Conservation (phyloP, 305 asterid genomes). For the Fraxinus nigra region DNA sequence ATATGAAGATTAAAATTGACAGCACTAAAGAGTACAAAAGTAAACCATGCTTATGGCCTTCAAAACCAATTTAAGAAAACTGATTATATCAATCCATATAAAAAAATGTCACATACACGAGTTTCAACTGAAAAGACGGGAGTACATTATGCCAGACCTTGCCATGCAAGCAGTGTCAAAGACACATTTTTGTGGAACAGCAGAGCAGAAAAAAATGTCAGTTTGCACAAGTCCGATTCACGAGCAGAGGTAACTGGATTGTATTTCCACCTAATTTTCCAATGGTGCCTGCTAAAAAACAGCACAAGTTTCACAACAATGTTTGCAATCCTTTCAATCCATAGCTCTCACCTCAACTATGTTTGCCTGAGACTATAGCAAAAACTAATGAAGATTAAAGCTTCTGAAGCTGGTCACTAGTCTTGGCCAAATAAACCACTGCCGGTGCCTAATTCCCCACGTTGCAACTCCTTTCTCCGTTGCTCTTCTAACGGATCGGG, state of each 20-base stretch:
- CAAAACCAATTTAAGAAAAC: neutral
- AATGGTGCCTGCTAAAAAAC: neutral
- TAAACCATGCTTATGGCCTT: neutral
- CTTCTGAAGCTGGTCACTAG: neutral
- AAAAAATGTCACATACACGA: neutral
- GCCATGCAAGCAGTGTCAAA: neutral
- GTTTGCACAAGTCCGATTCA: neutral
- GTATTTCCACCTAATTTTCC: neutral
- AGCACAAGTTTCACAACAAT: neutral
- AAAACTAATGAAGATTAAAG: neutral
- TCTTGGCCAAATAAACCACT: slow-evolving; percentile 36
- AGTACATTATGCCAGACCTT: neutral
- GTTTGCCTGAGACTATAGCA: neutral
- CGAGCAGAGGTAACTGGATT: neutral
- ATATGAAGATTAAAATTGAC: neutral
- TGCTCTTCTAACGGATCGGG: slow-evolving; percentile 88
- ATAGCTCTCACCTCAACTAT: neutral
- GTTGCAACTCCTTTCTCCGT: slow-evolving; percentile 69
- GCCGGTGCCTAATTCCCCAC: slow-evolving; percentile 59
- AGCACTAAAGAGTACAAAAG: neutral
- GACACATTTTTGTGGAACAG: neutral
- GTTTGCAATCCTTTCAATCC: neutral
- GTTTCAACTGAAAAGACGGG: neutral
- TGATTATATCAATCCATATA: neutral
- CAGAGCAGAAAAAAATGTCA: neutral